phyloP scores from a whole-genome alignment of 2,329 filamentous ascomycete species.

The Trichothecium sympodiale region DNA sequence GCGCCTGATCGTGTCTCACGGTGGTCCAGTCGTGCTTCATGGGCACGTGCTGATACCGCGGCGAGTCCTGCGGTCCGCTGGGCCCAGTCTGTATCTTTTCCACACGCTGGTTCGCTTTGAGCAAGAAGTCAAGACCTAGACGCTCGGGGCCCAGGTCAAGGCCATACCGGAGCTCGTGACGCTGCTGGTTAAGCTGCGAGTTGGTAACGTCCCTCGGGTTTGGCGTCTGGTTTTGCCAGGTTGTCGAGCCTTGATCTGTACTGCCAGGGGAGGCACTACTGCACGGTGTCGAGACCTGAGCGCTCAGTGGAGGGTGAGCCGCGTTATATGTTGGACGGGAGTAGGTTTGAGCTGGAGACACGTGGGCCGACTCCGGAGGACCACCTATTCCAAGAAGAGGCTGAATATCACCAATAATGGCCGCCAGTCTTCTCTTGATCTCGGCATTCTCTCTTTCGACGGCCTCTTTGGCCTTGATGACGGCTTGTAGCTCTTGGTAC shows the following conservation, averaged over 20 bases:
- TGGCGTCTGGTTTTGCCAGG: slow-evolving; percentile 1
- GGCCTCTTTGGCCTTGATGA: slow-evolving; percentile 63
- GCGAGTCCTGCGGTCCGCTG: slow-evolving; percentile 34
- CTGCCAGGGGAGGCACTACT: slow-evolving; percentile 25
- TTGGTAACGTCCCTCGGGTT: background rate
- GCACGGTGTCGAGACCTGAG: slow-evolving; percentile 25
- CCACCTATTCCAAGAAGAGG: slow-evolving; percentile 32
- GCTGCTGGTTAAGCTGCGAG: slow-evolving; percentile 31
- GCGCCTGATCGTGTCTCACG: slow-evolving; percentile 13
- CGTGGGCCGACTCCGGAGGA: slow-evolving; percentile 15
- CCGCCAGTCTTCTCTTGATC: slow-evolving; percentile 56
- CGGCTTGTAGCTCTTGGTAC: slow-evolving; percentile 71
- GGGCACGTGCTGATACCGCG: slow-evolving; percentile 31
- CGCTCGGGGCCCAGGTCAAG: slow-evolving; percentile 54
- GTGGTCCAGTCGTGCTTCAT: slow-evolving; percentile 40
- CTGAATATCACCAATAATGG: slow-evolving; percentile 53
- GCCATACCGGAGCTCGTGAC: slow-evolving; percentile 38
- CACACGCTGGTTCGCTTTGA: slow-evolving; percentile 48
- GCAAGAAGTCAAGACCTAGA: slow-evolving; percentile 62
- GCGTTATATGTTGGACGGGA: slow-evolving; percentile 11
- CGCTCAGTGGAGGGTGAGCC: slow-evolving; percentile 9
- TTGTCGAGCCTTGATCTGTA: background rate
- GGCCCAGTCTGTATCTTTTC: slow-evolving; percentile 39
- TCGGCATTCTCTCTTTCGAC: slow-evolving; percentile 72
- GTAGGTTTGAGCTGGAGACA: slow-evolving; percentile 20